Evolutionary conservation across 1,284 basidiomycete genomes (phyloP), one percentile per base, ranked within the genome.

Genomic region (Pisolithus thermaeus): DNA sequence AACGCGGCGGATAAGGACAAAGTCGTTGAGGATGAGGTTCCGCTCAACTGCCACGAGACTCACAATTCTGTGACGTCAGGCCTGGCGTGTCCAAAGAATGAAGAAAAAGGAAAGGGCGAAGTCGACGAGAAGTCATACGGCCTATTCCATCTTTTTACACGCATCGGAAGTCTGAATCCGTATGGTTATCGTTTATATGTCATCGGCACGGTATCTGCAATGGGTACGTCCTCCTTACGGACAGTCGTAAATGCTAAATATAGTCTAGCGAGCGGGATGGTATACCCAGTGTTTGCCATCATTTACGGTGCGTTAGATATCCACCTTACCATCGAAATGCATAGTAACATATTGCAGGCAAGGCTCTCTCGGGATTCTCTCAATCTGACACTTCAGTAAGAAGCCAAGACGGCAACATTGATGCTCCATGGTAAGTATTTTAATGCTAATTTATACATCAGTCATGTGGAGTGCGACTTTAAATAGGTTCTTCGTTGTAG

Each of bases 271-370:
- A 78, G 78, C 44, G 93, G 95, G 52, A 80, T 87, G 67, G 85
- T 93, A 18, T 95, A 93, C 65, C 96, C 96, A 1, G 79, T 80
- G 3, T 91, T 94, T 61, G 86, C 90, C 61, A 81, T 97, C 55
- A 77, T 96, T 5, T 96, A 87, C 65, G 80, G 87, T 66, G 56
- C 59, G 68, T 55, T 11, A 32, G 12, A 1, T 9, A 3, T 2
- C 4, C 5, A n/a, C 14, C 7, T 30, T 27, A 4, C 28, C 16
- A 4, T 42, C 9, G 25, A 18, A 2, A 3, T 6, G 44, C 18
- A 53, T 32, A n/a, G 51, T 16, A 58, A 35, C 52, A 39, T 32
- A 32, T 8, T 48, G 9, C 46, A 76, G 83, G 82, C 39, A 75
- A 78, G 53, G 83, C 80, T 49, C 78, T 93, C 57, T 63, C 74